Evolutionary conservation across 352 stramenopile genomes (phyloP).

Genomic region (Globisporangium viniferum): DNA sequence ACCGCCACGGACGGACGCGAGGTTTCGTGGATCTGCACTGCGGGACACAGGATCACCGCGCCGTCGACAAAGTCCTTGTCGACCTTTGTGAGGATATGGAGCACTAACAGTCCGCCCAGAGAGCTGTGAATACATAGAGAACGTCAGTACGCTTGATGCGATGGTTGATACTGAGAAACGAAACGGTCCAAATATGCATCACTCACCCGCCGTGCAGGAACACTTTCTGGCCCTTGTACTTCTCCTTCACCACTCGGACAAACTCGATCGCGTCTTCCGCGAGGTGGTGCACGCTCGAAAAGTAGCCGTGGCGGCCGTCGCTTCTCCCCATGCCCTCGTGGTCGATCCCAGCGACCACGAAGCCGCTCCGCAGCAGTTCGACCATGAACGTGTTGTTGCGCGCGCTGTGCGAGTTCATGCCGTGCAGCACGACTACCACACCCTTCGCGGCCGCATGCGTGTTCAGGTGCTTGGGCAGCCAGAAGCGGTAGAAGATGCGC

Average conservation of each 20-base stretch:
- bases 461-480: conserved; percentile 47
- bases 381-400: conserved; percentile 76
- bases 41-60: conserved; percentile 66
- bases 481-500: conserved; percentile 74
- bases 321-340: conserved; percentile 76
- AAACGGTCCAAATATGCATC: no score
- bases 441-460: conserved; percentile 28
- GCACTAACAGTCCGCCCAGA: conserved; percentile 62
- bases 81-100: conserved; percentile 52
- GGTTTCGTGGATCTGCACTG: conserved; percentile 60
- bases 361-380: conserved; percentile 56
- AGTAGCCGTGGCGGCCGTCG: conserved; percentile 74
- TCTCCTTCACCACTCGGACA: conserved; percentile 47
- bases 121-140: conserved; percentile 31
- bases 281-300: conserved; percentile 56
- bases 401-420: conserved; percentile 78
- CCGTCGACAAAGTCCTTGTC: conserved; percentile 53
- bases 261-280: conserved; percentile 68
- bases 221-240: conserved; percentile 62
- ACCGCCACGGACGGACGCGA: conserved; percentile 45
- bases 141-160: background rate
- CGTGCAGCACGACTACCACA: conserved; percentile 72
- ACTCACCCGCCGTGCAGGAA: conserved; percentile 72
- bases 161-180: no score
- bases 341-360: conserved; percentile 63